Evolutionary conservation across 108 stramenopile species (phyloP), one percentile per base, ranked within the genome.

Genomic region (Ochromonas danica): DNA sequence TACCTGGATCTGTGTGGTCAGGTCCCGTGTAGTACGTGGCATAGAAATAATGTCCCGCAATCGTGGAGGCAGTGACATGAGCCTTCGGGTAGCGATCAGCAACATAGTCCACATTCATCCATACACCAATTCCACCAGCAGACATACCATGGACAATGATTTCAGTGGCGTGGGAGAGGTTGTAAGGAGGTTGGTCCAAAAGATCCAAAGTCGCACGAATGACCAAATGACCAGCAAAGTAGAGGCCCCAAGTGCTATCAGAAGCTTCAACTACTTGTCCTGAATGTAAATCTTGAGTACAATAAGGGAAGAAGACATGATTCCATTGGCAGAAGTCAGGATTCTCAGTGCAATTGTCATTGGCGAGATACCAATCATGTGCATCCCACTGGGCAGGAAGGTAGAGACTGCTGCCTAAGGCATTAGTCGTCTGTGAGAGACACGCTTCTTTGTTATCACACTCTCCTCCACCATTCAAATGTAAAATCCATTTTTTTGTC

Each of bases 391-490:
- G 22, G 14, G 36, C 40, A 17, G 10, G 22, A 22, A 70, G 22
- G 40, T 70, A 70, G 17, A 31, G 14, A 40, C 67, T 70, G 67
- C 67, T 70, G 39, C 67, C 67, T 22, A 78, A 39, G 38, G 77
- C 1, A 39, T 3, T 2, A 10, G 30, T 63, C 30, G 42, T 43
- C 14, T 78, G 77, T 28, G 1, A 2, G 1, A 30, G 45, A 39
- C 77, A 78, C 45, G 41, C 41, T 1, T 36, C 33, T 41, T 60
- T 36, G 1, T 1, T 62, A 27, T 40, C 57, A 39, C 77, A 78
- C 77, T 78, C 77, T 28, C 77, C 77, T 1, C 77, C 77, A 39
- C 77, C 77, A 3, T 78, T 6, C 77, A 78, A 28, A 45, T 78
- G 28, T 1, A 78, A 1, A n/a, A 61, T 31, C 77, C 62, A 78